Evolutionary conservation across 2,329 filamentous ascomycete species (phyloP), one percentile per base, ranked within the genome.

Genomic region (Beauveria sp.): DNA sequence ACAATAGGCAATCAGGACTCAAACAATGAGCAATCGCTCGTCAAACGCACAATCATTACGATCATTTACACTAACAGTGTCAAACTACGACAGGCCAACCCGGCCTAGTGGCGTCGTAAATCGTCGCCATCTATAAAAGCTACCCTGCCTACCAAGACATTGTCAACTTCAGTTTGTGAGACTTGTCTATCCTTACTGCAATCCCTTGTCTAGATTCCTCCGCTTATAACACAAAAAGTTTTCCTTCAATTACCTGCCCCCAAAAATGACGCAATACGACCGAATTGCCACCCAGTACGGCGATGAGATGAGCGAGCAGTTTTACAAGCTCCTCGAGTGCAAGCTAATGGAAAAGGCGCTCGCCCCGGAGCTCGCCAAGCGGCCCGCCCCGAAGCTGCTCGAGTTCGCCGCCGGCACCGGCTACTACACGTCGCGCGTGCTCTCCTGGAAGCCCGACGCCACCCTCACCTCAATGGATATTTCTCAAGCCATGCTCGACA

Each of bases 261-360:
- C 22, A 3, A 18, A 31, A 38, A 60, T 60, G 58, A 46, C 58
- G 50, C 58, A 60, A 14, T 60, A 60, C 58, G 58, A 60, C 42
- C 20, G 46, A 24, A 60, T 54, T 20, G 58, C 40, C 20, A 42
- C 34, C 20, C 26, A 48, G 20, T 60, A 48, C 9, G 31, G 31
- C 42, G 38, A 54, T 20, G 24, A 38, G 26, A 42, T 22, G 10
- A 26, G n/a, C n/a, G 28, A 48, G 26, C 58, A 60, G 9, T 60
- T 60, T 16, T 60, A 38, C 58, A 60, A 60, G 50, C 26, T 54
- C 24, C 58, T 53, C 38, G 58, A 60, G 22, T 26, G 26, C 49
- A 48, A 54, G 42, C 24, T 60, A 7, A 40, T 60, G 50, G 12
- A 54, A 26, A 60, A 28, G 14, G 49, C 43, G 4, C 58, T 60